Conservation (phyloP, 192 early-diverging fungal genomes). For the Coemansia sp. region DNA sequence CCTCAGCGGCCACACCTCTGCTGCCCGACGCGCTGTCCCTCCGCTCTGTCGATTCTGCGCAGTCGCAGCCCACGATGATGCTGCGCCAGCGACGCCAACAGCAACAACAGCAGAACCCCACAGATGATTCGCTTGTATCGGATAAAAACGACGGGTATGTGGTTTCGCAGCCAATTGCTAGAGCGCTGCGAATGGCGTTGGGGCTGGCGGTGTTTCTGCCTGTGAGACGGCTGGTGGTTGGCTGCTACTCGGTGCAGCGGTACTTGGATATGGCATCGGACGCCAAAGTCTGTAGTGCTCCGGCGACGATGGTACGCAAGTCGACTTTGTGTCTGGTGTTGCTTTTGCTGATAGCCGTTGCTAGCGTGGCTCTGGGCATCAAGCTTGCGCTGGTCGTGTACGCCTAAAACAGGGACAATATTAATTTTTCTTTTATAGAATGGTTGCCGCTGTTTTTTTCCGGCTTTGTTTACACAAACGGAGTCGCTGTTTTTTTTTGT, state of each 20-base stretch:
- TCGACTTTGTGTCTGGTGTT: constrained; percentile 22
- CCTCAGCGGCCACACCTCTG: background rate
- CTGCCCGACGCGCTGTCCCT: background rate
- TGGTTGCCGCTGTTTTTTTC: too few species aligned
- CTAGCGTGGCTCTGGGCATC: constrained; percentile 15
- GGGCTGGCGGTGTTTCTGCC: constrained; percentile 40
- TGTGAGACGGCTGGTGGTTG: constrained; percentile 38
- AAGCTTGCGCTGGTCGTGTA: background rate
- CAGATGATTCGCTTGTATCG: background rate
- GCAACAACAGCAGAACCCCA: constrained; percentile 7
- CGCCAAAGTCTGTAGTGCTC: background rate
- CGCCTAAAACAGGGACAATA: background rate
- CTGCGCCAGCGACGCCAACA: constrained; percentile 4
- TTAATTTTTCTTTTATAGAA: background rate
- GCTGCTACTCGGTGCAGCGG: background rate
- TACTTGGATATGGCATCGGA: background rate
- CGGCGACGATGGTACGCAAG: constrained; percentile 2
- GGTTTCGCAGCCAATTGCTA: background rate
- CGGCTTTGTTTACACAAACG: too few species aligned
- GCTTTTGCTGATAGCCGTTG: constrained; percentile 7
- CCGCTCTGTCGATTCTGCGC: background rate
- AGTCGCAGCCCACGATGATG: background rate
- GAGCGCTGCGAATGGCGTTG: background rate
- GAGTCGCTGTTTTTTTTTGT: too few species aligned
- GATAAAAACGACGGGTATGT: constrained; percentile 9